These are phyloP conservation scores for Torulaspora microellipsoides DNA, from an alignment of 805 yeast genomes.

Conservation along the genomic window DNA sequence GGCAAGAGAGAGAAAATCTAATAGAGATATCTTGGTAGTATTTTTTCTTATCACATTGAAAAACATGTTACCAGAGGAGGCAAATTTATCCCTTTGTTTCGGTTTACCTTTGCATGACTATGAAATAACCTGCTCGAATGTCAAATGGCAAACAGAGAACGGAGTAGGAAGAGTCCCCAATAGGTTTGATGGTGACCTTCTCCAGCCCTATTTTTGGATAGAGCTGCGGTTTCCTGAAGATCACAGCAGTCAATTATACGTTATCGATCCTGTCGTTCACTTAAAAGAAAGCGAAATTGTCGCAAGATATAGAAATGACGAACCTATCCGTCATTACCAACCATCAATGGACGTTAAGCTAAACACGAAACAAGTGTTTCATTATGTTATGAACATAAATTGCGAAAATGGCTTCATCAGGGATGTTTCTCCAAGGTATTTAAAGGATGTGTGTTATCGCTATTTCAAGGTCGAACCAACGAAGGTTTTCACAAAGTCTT, in stretches of 20 bases:
- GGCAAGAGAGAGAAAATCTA: conserved; percentile 23
- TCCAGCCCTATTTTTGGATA: conserved; percentile 29
- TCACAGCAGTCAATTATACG: conserved; percentile 8
- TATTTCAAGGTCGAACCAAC: conserved; percentile 11
- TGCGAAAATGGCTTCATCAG: conserved; percentile 4
- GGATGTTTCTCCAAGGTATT: conserved; percentile 26
- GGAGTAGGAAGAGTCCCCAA: conserved; percentile 18
- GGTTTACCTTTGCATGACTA: conserved; percentile 23
- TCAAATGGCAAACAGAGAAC: conserved; percentile 2
- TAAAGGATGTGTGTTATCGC: conserved; percentile 18
- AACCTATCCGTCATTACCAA: conserved; percentile 10
- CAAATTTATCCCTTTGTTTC: conserved; percentile 18
- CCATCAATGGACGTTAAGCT: conserved; percentile 5
- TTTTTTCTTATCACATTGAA: conserved; percentile 23
- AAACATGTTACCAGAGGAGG: conserved; percentile 11
- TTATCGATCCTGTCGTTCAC: conserved; percentile 27
- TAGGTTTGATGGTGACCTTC: conserved; percentile 24
- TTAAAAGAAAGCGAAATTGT: conserved; percentile 16
- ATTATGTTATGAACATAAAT: conserved; percentile 18
- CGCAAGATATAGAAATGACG: conserved; percentile 7
- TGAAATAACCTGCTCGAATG: conserved; percentile 3
- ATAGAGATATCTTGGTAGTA: conserved; percentile 21
- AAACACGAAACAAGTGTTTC: conserved; percentile 15
- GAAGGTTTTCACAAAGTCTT: conserved; percentile 6
- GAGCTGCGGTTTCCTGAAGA: conserved; percentile 12